Percentiles rank a stretch among this genome's conserved stretches.
phyloP scores from a whole-genome alignment of 139 green algal genomes.

The Haematococcus lacustris region DNA sequence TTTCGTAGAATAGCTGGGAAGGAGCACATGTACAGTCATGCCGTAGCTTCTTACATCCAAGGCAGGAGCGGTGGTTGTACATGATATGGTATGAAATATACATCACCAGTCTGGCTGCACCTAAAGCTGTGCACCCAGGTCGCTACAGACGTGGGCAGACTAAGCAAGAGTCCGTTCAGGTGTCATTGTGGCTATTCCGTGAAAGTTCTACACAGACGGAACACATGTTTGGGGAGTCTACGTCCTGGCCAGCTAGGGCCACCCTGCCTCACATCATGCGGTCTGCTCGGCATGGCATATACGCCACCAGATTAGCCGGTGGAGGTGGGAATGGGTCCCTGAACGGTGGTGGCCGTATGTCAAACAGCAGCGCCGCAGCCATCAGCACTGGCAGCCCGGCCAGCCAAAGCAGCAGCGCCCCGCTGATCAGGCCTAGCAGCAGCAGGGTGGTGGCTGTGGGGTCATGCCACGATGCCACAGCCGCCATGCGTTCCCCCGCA shows the following conservation, averaged over 20 bases:
- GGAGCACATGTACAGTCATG: no score
- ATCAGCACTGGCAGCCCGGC: slow-evolving; percentile 16
- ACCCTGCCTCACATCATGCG: slow-evolving; percentile 29
- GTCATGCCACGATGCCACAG: slow-evolving; percentile 24
- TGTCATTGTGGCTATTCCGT: no score
- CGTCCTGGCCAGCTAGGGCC: no score
- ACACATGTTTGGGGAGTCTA: no score
- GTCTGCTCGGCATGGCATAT: slow-evolving; percentile 25
- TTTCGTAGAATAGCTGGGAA: no score
- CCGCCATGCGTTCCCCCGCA: slow-evolving; percentile 18
- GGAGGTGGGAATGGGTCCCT: slow-evolving; percentile 25
- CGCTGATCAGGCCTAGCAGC: not conserved
- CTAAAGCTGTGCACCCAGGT: no score
- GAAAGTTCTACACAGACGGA: no score
- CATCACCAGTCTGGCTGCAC: no score
- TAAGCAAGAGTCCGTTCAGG: no score
- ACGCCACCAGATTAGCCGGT: slow-evolving; percentile 11
- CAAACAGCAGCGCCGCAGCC: slow-evolving; percentile 24
- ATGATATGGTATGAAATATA: not conserved
- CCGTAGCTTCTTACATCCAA: no score
- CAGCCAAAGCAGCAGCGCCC: slow-evolving; percentile 5
- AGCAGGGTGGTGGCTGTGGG: slow-evolving; percentile 10
- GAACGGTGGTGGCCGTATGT: slow-evolving; percentile 24
- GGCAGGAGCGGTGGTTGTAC: not conserved
- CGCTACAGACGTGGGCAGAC: no score